Base-by-base conservation (phyloP, 2,329 filamentous ascomycete species). In the Didymella glomerata region DNA sequence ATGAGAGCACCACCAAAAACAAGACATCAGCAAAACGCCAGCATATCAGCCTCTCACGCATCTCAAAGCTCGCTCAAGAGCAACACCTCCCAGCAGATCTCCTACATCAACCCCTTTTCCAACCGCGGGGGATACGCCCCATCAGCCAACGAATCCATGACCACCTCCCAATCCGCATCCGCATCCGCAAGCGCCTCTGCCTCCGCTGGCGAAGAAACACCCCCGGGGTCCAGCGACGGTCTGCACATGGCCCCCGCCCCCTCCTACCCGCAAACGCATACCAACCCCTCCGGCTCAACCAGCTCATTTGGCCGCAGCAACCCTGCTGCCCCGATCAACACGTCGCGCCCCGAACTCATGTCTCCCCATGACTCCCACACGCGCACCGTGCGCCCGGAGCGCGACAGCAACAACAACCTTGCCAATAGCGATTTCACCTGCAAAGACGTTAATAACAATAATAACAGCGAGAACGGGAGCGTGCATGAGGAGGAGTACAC, bases 401-500 rank as follows among this genome's bases (percentile, higher is more conserved):
- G 13, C 61, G 70, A 66, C 8, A 32, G 30, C 32, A 13, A 48
- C 68, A 34, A 40, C 38, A 24, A 41, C n/a, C n/a, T n/a, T n/a
- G n/a, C n/a, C 18, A 9, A 66, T 14, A 70, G 66, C 5, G 68
- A 57, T 8, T 59, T 71, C 22, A 71, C n/a, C n/a, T n/a, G 69
- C 11, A 50, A 74, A 54, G 62, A 78, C 67, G 69, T 69, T 47
- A 10, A 4, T 6, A 10, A 32, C 13, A 16, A 3, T 4, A 32
- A 32, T 16, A 32, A 4, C 28, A 77, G 68, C 48, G 76, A 73
- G 18, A 71, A 71, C 18, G 78, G 78, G 5, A 74, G 71, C 41
- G 57, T 72, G 28, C 59, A 46, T 8, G 77, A 77, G 59, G 74
- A 77, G 55, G 76, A 78, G 40, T 75, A 71, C 46, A 75, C 76